These are phyloP conservation scores for Termitomyces sp. DNA, from an alignment of 1,284 basidiomycete species.

Conservation along the genomic window DNA sequence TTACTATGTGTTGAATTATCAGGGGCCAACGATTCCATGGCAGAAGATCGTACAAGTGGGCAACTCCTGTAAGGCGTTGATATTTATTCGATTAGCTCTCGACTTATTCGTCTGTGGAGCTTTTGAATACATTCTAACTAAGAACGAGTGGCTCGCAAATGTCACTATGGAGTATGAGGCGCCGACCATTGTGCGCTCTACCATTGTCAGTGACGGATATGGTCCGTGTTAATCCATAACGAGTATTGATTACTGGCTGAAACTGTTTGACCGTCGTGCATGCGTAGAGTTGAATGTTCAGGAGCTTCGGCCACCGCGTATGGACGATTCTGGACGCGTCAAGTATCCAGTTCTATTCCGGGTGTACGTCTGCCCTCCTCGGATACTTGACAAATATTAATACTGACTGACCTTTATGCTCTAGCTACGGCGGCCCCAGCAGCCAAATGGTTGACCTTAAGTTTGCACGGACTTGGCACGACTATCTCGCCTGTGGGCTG, in stretches of 20 bases:
- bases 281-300: conserved; percentile 75
- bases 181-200: conserved; percentile 65
- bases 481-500: conserved; percentile 77
- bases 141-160: conserved; percentile 67
- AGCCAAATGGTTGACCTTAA: conserved; percentile 72
- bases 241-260: background rate
- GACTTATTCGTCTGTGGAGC: conserved; percentile 29
- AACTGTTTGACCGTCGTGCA: background rate
- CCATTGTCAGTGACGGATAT: conserved; percentile 75
- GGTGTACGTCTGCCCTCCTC: conserved; percentile 48
- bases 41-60: conserved; percentile 71
- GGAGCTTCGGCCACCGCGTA: conserved; percentile 85
- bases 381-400: background rate
- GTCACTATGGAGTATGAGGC: conserved; percentile 68
- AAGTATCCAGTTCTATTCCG: conserved; percentile 91
- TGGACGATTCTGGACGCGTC: conserved; percentile 88
- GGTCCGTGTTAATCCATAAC: conserved; percentile 37
- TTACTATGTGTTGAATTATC: conserved; percentile 80
- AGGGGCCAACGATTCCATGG: conserved; percentile 84
- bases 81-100: background rate
- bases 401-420: conserved; percentile 3
- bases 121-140: conserved; percentile 61
- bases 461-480: conserved; percentile 79
- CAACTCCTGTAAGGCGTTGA: conserved; percentile 45
- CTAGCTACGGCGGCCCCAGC: conserved; percentile 85